Percentiles rank a stretch among this genome's conserved stretches.
Conservation (phyloP, 2,329 filamentous ascomycete species). For the Hypoxylon sp. region DNA sequence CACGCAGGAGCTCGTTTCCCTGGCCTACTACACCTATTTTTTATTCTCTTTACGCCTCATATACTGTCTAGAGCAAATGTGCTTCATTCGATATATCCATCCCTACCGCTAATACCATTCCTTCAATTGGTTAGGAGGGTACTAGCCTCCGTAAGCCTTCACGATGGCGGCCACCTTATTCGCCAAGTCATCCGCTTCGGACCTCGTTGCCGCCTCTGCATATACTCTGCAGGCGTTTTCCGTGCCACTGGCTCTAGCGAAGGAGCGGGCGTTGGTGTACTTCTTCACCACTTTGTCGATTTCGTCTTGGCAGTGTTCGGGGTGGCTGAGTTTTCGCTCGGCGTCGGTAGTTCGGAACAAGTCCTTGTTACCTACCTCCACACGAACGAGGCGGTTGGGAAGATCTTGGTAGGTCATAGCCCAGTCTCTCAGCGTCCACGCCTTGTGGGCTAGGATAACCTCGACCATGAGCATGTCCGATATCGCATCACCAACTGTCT, state of each 20-base stretch:
- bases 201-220: constrained; percentile 89
- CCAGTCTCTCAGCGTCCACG: constrained; percentile 92
- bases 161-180: constrained; percentile 83
- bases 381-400: constrained; percentile 93
- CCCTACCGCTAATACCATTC: background rate
- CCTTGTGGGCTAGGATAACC: constrained; percentile 94
- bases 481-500: constrained; percentile 95
- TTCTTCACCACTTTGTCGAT: constrained; percentile 91
- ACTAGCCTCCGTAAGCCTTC: constrained; percentile 64
- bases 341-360: constrained; percentile 92
- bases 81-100: constrained; percentile 14
- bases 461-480: constrained; percentile 97
- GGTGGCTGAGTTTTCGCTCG: constrained; percentile 86
- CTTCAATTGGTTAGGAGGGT: background rate
- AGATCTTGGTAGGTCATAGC: constrained; percentile 92
- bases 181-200: constrained; percentile 91
- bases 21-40: constrained; percentile 23
- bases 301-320: constrained; percentile 81
- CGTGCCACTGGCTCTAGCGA: constrained; percentile 92
- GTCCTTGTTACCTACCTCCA: constrained; percentile 88
- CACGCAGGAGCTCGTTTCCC: constrained; percentile 21
- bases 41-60: constrained; percentile 9
- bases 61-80: constrained; percentile 26
- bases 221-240: constrained; percentile 98
- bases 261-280: constrained; percentile 88